Conservation (phyloP, 306 rosid species). For the Hippophae tibetana region DNA sequence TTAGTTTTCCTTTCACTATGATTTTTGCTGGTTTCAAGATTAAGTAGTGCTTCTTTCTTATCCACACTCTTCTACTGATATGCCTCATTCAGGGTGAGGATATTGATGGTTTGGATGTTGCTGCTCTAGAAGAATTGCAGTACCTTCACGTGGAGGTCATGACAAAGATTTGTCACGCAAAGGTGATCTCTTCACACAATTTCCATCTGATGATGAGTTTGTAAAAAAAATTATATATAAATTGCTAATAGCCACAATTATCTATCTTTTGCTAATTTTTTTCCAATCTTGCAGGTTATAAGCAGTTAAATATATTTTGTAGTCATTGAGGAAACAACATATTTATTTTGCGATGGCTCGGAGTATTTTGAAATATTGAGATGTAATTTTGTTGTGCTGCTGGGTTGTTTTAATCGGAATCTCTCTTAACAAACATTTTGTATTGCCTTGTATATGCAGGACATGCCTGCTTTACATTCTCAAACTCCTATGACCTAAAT, state of each 20-base stretch:
- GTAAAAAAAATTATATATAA: background rate
- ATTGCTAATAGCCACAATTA: background rate
- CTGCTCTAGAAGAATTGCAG: constrained; percentile 64
- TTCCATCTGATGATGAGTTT: background rate
- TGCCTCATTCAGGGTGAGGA: constrained; percentile 43
- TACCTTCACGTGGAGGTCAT: constrained; percentile 66
- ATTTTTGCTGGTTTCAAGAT: no score
- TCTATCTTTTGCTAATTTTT: background rate
- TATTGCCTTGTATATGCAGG: constrained; percentile 5
- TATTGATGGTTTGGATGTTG: constrained; percentile 43
- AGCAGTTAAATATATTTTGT: background rate
- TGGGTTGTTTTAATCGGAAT: background rate
- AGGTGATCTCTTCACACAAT: constrained; percentile 33
- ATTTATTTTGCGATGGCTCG: constrained; percentile 14
- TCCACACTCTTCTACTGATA: no score
- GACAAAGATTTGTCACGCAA: constrained; percentile 61
- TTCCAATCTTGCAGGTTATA: constrained; percentile 18
- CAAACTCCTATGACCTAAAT: constrained; percentile 2
- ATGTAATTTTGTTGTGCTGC: no score
- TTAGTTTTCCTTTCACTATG: background rate
- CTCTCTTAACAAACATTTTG: constrained; percentile 7
- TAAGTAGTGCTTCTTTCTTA: no score
- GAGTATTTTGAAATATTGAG: background rate
- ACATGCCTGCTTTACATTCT: background rate
- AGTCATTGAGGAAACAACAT: no score